These are phyloP conservation scores for Pestalotiopsis sp. DNA, from an alignment of 2,329 filamentous ascomycete genomes.

Conservation along the genomic window DNA sequence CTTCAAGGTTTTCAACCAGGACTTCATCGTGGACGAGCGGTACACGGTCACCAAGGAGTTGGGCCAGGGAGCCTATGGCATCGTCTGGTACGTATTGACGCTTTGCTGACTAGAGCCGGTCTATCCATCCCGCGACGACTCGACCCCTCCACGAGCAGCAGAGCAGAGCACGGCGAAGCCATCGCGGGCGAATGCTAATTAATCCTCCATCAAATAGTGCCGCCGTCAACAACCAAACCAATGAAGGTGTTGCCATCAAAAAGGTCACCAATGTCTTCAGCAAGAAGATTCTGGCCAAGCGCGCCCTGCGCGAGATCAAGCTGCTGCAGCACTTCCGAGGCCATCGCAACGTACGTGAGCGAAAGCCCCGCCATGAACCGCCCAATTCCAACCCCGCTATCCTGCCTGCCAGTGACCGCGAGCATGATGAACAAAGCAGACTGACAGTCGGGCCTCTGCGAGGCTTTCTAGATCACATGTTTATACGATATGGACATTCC, in stretches of 20 bases:
- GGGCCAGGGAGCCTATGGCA: slow-evolving; percentile 96
- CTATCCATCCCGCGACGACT: neutral
- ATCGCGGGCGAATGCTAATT: slow-evolving; percentile 19
- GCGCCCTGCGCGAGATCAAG: slow-evolving; percentile 97
- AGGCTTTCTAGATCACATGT: slow-evolving; percentile 83
- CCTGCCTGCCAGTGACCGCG: neutral
- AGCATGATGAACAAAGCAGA: neutral
- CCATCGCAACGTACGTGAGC: slow-evolving; percentile 72
- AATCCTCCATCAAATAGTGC: slow-evolving; percentile 61
- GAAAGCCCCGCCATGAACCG: neutral
- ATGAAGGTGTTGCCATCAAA: slow-evolving; percentile 96
- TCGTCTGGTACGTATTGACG: slow-evolving; percentile 77
- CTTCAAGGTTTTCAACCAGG: slow-evolving; percentile 99
- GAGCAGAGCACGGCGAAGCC: neutral
- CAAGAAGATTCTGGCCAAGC: slow-evolving; percentile 99
- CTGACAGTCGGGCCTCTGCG: slow-evolving; percentile 37
- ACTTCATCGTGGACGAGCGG: slow-evolving; percentile 97
- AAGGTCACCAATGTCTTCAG: slow-evolving; percentile 99
- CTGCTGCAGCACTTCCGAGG: slow-evolving; percentile 96
- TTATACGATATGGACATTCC: slow-evolving; percentile 99
- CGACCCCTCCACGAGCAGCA: slow-evolving; percentile 4
- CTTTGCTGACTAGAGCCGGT: neutral
- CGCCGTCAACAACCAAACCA: slow-evolving; percentile 86
- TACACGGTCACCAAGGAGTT: slow-evolving; percentile 99
- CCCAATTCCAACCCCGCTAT: neutral